A percentile compares a stretch with the other conserved stretches of the same genome.
Conservation (phyloP, 345 rosid genomes). For the Bruguiera sexangula region DNA sequence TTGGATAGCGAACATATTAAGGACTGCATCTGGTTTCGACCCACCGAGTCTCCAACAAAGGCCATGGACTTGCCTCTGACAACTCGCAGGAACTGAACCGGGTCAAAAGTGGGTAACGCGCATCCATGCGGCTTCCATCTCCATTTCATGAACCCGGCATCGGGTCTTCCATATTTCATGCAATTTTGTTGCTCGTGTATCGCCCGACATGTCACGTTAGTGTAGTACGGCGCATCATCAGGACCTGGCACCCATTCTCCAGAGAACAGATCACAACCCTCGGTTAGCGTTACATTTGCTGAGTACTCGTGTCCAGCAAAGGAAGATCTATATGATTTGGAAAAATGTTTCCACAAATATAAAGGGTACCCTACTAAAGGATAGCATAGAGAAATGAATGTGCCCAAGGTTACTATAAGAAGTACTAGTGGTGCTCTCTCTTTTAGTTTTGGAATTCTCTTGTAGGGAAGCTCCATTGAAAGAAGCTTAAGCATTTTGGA, state of each 20-base stretch:
- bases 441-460: constrained; percentile 6
- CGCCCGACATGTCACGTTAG: constrained; percentile 83
- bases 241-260: constrained; percentile 84
- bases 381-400: constrained; percentile 38
- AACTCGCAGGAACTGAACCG: constrained; percentile 63
- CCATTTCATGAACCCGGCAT: constrained; percentile 71
- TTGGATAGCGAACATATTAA: constrained; percentile 85
- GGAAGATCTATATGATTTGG: neutral
- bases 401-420: constrained; percentile 18
- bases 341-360: constrained; percentile 8
- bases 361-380: constrained; percentile 33
- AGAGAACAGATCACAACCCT: constrained; percentile 58
- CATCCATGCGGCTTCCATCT: constrained; percentile 82
- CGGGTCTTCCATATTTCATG: constrained; percentile 82
- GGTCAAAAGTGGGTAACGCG: constrained; percentile 60
- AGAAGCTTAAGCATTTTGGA: constrained; percentile 6
- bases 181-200: constrained; percentile 95
- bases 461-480: constrained; percentile 26
- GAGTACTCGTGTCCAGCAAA: neutral
- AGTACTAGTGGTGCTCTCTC: constrained; percentile 17
- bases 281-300: neutral
- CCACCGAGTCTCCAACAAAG: constrained; percentile 85
- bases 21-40: constrained; percentile 94
- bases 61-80: constrained; percentile 76
- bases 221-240: constrained; percentile 68